Base-by-base conservation (phyloP, 441 rosid species). In the Geranium incanum region DNA sequence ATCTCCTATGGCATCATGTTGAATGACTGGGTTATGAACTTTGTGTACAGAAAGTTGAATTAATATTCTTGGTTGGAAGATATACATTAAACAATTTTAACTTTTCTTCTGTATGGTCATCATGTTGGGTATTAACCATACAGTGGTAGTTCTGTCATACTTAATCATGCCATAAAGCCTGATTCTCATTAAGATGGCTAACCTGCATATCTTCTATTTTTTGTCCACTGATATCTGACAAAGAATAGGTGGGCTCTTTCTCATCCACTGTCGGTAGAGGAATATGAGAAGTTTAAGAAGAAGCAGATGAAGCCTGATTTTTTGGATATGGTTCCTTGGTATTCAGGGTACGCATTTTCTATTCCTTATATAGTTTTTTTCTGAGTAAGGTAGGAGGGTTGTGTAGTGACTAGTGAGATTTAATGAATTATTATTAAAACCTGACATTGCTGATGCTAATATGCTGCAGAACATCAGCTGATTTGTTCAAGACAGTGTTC, bases 241-340 rank as follows among this genome's bases (percentile, higher is more conserved):
- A 66, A 78, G 59, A 63, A 75, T 85, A 95, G 99, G 83, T 95
- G 99, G 99, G 98, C 99, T 80, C 95, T 92, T 80, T 86, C 96
- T 75, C 98, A 95, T 75, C 98, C 99, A 52, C 75, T 89, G 71
- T 82, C 98, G 8, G 91, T 92, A 41, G 87, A 89, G 76, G 97
- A 91, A 76, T 80, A 80, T 68, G 92, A 92, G 78, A 89, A 92
- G 78, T 74, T 77, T 78, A 95, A 92, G 91, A 79, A 81, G 79
- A 83, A 82, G 84, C 99, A 95, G 78, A 74, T 88, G 91, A 95
- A 86, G 82, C 99, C 99, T 62, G 88, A 91, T 79, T 95, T 95
- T 80, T 78, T 95, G 84, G 99, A 93, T 74, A 95, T 95, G 99
- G 99, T 95, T 81, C 99, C 99, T 75, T 95, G 99, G 99, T 95